These are phyloP conservation scores for Haplosporangium sp. DNA, from an alignment of 371 early-diverging fungal genomes.

Conservation along the genomic window DNA sequence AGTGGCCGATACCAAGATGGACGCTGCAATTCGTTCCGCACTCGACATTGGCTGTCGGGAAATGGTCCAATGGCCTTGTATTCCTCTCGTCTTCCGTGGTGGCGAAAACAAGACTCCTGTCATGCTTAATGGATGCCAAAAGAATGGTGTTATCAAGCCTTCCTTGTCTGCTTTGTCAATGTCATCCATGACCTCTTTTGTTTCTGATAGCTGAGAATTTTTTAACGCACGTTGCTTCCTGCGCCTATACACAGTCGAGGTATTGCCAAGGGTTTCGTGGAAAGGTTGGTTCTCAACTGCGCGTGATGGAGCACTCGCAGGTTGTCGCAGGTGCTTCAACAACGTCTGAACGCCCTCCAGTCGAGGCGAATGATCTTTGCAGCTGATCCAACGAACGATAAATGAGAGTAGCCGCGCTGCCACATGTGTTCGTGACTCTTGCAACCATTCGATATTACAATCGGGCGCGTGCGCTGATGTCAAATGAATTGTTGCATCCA, in stretches of 20 bases:
- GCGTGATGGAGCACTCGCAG: neutral
- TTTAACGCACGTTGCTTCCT: slow-evolving; percentile 11
- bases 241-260: slow-evolving; percentile 26
- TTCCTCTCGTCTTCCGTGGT: slow-evolving; percentile 31
- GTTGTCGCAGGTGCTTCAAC: slow-evolving; percentile 8
- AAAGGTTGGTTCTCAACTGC: neutral
- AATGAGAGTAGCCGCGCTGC: slow-evolving; percentile 31
- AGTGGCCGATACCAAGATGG: neutral
- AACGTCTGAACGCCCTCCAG: slow-evolving; percentile 29
- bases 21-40: slow-evolving; percentile 17
- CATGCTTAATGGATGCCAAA: slow-evolving; percentile 8
- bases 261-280: neutral
- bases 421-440: slow-evolving; percentile 25
- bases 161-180: neutral
- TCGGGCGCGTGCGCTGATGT: neutral
- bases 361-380: slow-evolving; percentile 39
- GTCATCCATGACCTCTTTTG: neutral
- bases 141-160: neutral
- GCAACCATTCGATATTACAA: slow-evolving; percentile 24
- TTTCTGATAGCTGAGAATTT: neutral
- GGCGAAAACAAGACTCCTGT: slow-evolving; percentile 44
- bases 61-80: slow-evolving; percentile 27
- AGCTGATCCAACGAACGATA: slow-evolving; percentile 42
- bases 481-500: neutral
- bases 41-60: slow-evolving; percentile 36